phyloP scores from a whole-genome alignment of 192 early-diverging fungal species.

The Glomus cerebriforme region DNA sequence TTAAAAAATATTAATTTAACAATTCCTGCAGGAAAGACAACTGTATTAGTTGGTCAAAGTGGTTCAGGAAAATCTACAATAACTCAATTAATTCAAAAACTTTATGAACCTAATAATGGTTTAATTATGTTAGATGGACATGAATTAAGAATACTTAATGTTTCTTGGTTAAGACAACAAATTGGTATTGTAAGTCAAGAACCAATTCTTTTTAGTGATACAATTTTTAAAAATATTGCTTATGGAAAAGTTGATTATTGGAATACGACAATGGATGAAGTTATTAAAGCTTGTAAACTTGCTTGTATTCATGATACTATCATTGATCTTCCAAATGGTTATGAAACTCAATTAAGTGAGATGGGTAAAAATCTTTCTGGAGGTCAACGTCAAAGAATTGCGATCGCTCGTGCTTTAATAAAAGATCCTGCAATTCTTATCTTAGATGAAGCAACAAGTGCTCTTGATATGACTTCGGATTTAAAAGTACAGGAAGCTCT shows the following conservation, averaged over 20 bases:
- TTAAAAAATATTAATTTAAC: slow-evolving; percentile 8
- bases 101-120: slow-evolving; percentile 43
- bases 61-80: slow-evolving; percentile 30
- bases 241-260: slow-evolving; percentile 55
- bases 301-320: slow-evolving; percentile 76
- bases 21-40: slow-evolving; percentile 26
- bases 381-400: slow-evolving; percentile 81
- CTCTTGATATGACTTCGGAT: slow-evolving; percentile 38
- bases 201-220: slow-evolving; percentile 84
- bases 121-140: slow-evolving; percentile 72
- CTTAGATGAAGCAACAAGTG: slow-evolving; percentile 41
- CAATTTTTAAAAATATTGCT: slow-evolving; percentile 82
- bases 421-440: slow-evolving; percentile 65
- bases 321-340: slow-evolving; percentile 58
- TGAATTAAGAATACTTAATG: slow-evolving; percentile 77
- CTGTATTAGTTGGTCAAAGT: slow-evolving; percentile 30
- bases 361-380: slow-evolving; percentile 77
- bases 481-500: slow-evolving; percentile 41
- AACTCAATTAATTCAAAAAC: slow-evolving; percentile 24
- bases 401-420: slow-evolving; percentile 65
- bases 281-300: slow-evolving; percentile 54
- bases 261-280: slow-evolving; percentile 58
- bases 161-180: slow-evolving; percentile 81
- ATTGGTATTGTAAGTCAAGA: slow-evolving; percentile 93
- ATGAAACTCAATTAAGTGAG: slow-evolving; percentile 66